phyloP scores from a whole-genome alignment of 2,329 filamentous ascomycete species.

The Trichoderma pleuroti region DNA sequence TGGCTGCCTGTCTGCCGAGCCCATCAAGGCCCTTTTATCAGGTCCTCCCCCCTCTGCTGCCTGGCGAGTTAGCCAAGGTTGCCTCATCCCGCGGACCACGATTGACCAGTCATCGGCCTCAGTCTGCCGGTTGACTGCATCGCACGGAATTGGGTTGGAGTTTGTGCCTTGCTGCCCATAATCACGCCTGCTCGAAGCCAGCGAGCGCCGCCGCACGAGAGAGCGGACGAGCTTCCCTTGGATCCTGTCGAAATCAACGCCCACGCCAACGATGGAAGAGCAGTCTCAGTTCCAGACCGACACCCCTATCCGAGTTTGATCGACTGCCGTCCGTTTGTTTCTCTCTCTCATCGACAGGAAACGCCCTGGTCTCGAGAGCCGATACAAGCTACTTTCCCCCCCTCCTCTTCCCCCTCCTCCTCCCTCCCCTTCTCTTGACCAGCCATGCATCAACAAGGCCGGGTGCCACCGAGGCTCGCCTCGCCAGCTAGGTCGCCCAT shows the following conservation, averaged over 20 bases:
- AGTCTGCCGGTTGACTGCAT: conserved; percentile 13
- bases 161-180: conserved; percentile 12
- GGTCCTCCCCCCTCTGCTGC: conserved; percentile 13
- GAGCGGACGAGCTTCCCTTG: conserved; percentile 12
- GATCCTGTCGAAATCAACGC: conserved; percentile 5
- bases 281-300: conserved; percentile 34
- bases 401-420: neutral
- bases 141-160: conserved; percentile 4
- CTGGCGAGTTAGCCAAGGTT: conserved; percentile 16
- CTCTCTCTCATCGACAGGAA: neutral
- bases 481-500: conserved; percentile 63
- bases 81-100: conserved; percentile 10
- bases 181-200: neutral
- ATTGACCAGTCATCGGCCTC: conserved; percentile 17
- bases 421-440: neutral
- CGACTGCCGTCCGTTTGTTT: conserved; percentile 20
- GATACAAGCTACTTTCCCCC: neutral
- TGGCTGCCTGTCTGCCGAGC: conserved; percentile 13
- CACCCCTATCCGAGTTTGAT: conserved; percentile 32
- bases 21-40: conserved; percentile 13
- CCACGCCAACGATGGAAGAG: conserved; percentile 33
- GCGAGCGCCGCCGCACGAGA: neutral
- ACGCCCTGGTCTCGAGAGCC: conserved; percentile 1
- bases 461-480: conserved; percentile 67
- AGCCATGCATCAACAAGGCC: conserved; percentile 84